These are phyloP conservation scores for Solanum bulbocastanum DNA, from an alignment of 257 asterid species.

Conservation along the genomic window DNA sequence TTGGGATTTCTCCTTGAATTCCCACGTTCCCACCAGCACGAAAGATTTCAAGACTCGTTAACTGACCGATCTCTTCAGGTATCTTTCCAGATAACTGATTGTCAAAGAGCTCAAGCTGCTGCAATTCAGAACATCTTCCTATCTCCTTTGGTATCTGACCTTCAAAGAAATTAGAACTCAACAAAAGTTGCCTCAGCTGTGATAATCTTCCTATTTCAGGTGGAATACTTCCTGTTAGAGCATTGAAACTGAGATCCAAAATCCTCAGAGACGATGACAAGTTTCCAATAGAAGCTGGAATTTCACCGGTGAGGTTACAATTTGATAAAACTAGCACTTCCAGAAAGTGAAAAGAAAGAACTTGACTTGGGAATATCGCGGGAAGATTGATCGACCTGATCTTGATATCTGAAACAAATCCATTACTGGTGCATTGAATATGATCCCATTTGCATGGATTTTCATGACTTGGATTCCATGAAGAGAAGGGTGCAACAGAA, in stretches of 20 bases:
- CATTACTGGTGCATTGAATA: conserved; percentile 36
- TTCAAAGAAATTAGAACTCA: conserved; percentile 38
- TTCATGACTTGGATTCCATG: conserved; percentile 37
- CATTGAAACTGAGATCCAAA: conserved; percentile 59
- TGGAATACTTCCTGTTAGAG: conserved; percentile 44
- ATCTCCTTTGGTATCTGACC: conserved; percentile 49
- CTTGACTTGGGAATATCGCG: conserved; percentile 35
- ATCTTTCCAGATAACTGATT: conserved; percentile 40
- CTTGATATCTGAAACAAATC: conserved; percentile 36
- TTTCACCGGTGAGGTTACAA: conserved; percentile 44
- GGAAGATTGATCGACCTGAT: conserved; percentile 44
- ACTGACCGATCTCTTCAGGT: conserved; percentile 35
- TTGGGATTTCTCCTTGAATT: conserved; percentile 53
- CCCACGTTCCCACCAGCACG: conserved; percentile 54
- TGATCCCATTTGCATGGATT: conserved; percentile 65
- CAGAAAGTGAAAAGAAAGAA: conserved; percentile 42
- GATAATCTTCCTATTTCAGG: conserved; percentile 41
- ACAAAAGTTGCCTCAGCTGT: conserved; percentile 24
- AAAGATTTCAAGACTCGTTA: conserved; percentile 35
- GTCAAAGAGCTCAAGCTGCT: conserved; percentile 50
- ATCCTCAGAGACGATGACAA: conserved; percentile 31
- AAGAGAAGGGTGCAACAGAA: conserved; percentile 32
- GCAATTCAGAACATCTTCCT: conserved; percentile 39
- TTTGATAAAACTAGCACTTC: conserved; percentile 33
- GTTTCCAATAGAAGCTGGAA: conserved; percentile 40